Conservation (phyloP, 345 rosid genomes). For the Cardiospermum halicacabum region DNA sequence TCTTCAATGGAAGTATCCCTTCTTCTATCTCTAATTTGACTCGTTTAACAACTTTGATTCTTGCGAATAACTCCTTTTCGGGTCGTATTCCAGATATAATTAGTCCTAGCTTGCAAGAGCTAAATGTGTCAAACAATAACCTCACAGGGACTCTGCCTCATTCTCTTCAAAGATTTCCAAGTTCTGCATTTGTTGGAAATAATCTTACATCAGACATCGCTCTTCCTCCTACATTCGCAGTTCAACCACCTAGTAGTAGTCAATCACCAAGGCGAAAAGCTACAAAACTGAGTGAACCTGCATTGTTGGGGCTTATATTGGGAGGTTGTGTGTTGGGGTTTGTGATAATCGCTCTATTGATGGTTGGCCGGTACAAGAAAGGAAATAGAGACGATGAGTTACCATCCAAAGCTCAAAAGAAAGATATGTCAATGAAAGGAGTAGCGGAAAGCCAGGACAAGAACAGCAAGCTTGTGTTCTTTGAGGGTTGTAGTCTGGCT, state of each 20-base stretch:
- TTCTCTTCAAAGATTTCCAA: conserved; percentile 67
- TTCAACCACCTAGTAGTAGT: conserved; percentile 28
- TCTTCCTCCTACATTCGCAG: conserved; percentile 32
- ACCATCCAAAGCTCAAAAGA: conserved; percentile 36
- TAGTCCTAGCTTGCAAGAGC: conserved; percentile 43
- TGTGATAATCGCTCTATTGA: conserved; percentile 32
- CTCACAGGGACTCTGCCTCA: conserved; percentile 59
- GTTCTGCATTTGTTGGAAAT: conserved; percentile 58
- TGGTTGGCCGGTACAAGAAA: conserved; percentile 38
- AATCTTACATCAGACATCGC: conserved; percentile 35
- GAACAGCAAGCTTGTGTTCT: conserved; percentile 67
- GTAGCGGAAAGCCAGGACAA: conserved; percentile 51
- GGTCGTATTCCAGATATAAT: conserved; percentile 63
- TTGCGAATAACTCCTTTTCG: conserved; percentile 63
- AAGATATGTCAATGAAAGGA: conserved; percentile 38
- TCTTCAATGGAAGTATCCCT: conserved; percentile 62
- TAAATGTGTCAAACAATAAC: conserved; percentile 61
- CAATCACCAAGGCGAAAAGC: conserved; percentile 30
- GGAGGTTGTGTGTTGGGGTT: conserved; percentile 49
- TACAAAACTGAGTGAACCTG: conserved; percentile 39
- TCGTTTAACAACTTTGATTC: conserved; percentile 46
- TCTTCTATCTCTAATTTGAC: conserved; percentile 44
- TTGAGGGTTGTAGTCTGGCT: conserved; percentile 73
- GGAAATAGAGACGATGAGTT: conserved; percentile 22
- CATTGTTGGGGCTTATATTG: conserved; percentile 46